phyloP scores from a whole-genome alignment of 371 early-diverging fungal species.

The Mortierella sp. region DNA sequence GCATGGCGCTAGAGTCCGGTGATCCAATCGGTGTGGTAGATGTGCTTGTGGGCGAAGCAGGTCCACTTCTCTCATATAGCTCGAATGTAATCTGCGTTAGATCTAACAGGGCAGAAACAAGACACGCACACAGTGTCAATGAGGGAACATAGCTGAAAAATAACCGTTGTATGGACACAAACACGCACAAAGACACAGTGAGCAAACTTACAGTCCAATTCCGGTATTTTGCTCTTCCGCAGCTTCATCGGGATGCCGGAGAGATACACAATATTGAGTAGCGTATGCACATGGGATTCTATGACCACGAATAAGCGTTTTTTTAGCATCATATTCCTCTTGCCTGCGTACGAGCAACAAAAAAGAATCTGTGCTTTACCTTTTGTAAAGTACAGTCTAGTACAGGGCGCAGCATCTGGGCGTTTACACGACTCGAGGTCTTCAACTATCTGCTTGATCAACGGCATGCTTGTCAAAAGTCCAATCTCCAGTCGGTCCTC shows the following conservation, averaged over 20 bases:
- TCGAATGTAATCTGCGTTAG: constrained; percentile 98
- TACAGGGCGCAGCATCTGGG: constrained; percentile 68
- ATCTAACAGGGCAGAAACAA: constrained; percentile 55
- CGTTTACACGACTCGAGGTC: constrained; percentile 77
- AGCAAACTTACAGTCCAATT: constrained; percentile 92
- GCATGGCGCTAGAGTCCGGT: not conserved
- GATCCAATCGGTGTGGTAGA: not conserved
- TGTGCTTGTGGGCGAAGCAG: constrained; percentile 31
- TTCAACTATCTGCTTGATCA: constrained; percentile 80
- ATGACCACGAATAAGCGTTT: no score
- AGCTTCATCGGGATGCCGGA: constrained; percentile 86
- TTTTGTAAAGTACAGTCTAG: constrained; percentile 96
- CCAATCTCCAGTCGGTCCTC: constrained; percentile 92
- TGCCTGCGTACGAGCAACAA: not conserved
- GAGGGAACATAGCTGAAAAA: no score
- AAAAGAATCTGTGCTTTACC: constrained; percentile 45
- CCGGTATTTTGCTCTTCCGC: constrained; percentile 76
- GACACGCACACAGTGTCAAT: no score
- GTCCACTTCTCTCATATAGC: constrained; percentile 88
- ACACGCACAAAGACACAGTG: no score
- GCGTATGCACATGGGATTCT: constrained; percentile 92
- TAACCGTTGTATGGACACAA: no score
- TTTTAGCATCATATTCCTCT: not conserved
- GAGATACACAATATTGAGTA: constrained; percentile 90
- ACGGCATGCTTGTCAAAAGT: constrained; percentile 77